Evolutionary conservation across 2,329 filamentous ascomycete species (phyloP).

Genomic region (Calonectria montana): DNA sequence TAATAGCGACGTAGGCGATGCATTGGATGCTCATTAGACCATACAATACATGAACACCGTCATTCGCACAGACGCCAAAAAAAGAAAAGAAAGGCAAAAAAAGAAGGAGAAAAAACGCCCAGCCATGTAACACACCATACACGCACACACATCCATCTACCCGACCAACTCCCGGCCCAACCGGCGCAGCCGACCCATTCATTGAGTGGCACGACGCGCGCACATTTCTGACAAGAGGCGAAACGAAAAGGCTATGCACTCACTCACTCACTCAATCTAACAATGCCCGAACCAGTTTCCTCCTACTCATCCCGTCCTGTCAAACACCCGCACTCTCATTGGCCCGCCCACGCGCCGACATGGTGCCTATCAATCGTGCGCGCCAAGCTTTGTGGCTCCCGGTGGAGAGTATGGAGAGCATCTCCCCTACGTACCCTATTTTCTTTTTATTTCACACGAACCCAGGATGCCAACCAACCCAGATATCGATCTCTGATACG

Average conservation of each 20-base stretch:
- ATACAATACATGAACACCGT: neutral
- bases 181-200: neutral
- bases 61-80: constrained; percentile 6
- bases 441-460: neutral
- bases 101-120: neutral
- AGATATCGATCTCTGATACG: constrained; percentile 25
- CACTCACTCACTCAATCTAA: neutral
- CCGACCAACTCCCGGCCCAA: neutral
- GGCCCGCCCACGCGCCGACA: constrained; percentile 1
- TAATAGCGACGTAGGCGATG: neutral
- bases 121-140: neutral
- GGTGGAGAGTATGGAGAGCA: constrained; percentile 6
- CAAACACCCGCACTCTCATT: constrained; percentile 10
- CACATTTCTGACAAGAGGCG: neutral
- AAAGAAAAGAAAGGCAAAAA: neutral
- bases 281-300: too few species aligned
- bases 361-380: constrained; percentile 1
- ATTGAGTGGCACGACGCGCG: neutral
- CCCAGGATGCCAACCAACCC: neutral
- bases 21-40: neutral
- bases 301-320: constrained; percentile 7
- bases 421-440: neutral
- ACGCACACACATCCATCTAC: neutral
- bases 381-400: constrained; percentile 6
- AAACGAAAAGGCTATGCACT: neutral